A percentile compares a stretch with the other conserved stretches of the same genome.
phyloP scores from a whole-genome alignment of 768 basidiomycete genomes.

The Galerina sulciceps region DNA sequence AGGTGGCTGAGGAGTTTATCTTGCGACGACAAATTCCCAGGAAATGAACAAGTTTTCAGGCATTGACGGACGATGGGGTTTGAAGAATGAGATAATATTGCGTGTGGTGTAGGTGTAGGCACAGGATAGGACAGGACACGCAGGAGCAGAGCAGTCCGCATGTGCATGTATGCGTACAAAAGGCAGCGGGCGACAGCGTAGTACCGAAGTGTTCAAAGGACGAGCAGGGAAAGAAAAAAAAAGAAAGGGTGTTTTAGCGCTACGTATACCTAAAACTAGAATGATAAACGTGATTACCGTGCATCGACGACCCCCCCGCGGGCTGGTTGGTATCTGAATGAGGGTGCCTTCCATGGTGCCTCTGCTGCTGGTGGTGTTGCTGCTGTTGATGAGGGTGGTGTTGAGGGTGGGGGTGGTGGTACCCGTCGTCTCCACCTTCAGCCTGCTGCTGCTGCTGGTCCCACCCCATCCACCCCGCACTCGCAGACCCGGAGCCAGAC shows the following conservation, averaged over 20 bases:
- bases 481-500: constrained; percentile 6
- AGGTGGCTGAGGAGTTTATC: background rate
- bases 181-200: background rate
- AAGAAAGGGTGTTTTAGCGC: constrained; percentile 31
- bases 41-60: background rate
- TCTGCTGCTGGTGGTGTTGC: constrained; percentile 2
- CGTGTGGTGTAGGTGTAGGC: background rate
- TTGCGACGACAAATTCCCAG: background rate
- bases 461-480: constrained; percentile 15
- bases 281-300: constrained; percentile 35
- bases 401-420: constrained; percentile 2
- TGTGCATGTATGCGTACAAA: background rate
- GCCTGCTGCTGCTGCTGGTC: constrained; percentile 11
- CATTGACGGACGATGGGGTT: background rate
- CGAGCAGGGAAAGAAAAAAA: constrained; percentile 18
- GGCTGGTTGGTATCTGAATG: constrained; percentile 1
- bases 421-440: constrained; percentile 5
- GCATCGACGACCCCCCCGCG: constrained; percentile 15
- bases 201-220: too few relatives aligned
- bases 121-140: background rate
- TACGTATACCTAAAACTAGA: constrained; percentile 35
- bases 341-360: constrained; percentile 6
- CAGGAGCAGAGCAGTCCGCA: background rate
- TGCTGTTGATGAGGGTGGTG: constrained; percentile 7
- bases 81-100: constrained; percentile 1